A percentile compares a stretch with the other conserved stretches of the same genome.
Evolutionary conservation across 1,284 basidiomycete species (phyloP).

Genomic region (Abortiporus biennis): DNA sequence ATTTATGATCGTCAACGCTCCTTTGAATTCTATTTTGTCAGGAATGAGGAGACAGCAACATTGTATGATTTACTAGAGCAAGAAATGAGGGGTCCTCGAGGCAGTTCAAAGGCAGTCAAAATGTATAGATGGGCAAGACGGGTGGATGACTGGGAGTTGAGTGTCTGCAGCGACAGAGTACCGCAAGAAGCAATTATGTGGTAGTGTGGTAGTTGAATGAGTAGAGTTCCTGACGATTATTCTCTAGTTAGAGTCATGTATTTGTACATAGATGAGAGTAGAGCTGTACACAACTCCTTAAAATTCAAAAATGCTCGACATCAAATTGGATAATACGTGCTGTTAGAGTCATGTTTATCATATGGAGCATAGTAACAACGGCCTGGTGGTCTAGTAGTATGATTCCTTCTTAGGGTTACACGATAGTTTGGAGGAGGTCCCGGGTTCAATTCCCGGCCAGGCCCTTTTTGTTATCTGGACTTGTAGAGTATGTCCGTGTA

Average conservation of each 20-base stretch:
- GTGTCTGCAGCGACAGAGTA: constrained; percentile 20
- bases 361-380: too few relatives aligned
- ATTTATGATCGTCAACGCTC: constrained; percentile 36
- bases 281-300: too few relatives aligned
- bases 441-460: constrained; percentile 83
- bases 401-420: too few relatives aligned
- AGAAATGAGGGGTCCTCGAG: constrained; percentile 15
- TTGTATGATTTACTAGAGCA: constrained; percentile 14
- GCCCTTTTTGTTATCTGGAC: too few relatives aligned
- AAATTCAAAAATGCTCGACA: too few relatives aligned
- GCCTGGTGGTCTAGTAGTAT: too few relatives aligned
- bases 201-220: constrained; percentile 8
- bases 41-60: constrained; percentile 5
- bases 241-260: too few relatives aligned
- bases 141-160: constrained; percentile 20
- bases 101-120: constrained; percentile 18
- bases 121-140: constrained; percentile 28
- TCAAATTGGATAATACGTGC: too few relatives aligned
- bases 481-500: too few relatives aligned
- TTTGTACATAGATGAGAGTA: too few relatives aligned
- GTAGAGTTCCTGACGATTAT: too few relatives aligned
- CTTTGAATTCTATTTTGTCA: constrained; percentile 26
- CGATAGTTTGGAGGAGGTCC: constrained; percentile 79
- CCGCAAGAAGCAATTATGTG: constrained; percentile 16
- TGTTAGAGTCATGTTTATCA: too few relatives aligned